Evolutionary conservation across 192 early-diverging fungal genomes (phyloP).

Genomic region (Dissophora globulifera): DNA sequence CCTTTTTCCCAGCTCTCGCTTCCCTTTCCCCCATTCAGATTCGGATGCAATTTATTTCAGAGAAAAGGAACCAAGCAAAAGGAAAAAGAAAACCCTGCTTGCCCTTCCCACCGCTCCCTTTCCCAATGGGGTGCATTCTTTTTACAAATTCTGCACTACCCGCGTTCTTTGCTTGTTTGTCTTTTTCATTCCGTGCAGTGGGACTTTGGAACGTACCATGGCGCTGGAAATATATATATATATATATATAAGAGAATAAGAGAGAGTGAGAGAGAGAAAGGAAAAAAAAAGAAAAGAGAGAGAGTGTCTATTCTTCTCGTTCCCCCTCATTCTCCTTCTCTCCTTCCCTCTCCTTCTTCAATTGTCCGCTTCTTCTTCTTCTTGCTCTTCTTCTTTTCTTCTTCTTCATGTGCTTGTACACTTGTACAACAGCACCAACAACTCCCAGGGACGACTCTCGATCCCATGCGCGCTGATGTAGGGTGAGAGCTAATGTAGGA

Average conservation of each 20-base stretch:
- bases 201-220: no score
- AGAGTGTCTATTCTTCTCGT: no score
- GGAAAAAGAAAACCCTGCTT: conserved; percentile 1
- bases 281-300: conserved; percentile 9
- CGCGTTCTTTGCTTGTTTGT: not conserved
- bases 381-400: no score
- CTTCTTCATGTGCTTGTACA: no score
- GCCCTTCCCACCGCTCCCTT: conserved; percentile 1
- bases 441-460: conserved; percentile 28
- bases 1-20: not conserved
- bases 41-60: conserved; percentile 20
- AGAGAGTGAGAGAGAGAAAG: not conserved
- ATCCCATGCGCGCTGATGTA: conserved; percentile 24
- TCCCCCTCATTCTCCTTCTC: no score
- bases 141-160: not conserved
- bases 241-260: no score
- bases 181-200: not conserved
- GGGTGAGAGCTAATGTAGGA: conserved; percentile 22
- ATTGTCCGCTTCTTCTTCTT: no score
- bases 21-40: conserved; percentile 19
- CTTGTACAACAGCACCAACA: no score
- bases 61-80: no score
- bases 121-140: no score
- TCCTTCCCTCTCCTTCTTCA: no score
- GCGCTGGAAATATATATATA: no score